Conservation (phyloP, 2,329 filamentous ascomycete genomes). For the Colletotrichum abscissum region DNA sequence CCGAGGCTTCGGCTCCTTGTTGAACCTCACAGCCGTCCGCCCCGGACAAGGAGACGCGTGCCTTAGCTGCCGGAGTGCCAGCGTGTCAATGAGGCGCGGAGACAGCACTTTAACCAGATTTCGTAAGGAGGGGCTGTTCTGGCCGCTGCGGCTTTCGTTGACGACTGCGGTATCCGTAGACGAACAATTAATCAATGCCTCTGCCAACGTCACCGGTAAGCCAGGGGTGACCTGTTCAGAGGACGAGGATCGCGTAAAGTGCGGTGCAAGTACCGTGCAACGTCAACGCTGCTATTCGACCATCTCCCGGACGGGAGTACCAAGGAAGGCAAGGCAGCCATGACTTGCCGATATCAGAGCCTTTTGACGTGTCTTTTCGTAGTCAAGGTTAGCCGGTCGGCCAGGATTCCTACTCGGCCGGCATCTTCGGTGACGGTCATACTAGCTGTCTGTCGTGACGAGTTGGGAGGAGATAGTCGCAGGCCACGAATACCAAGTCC, state of each 20-base stretch:
- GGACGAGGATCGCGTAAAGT: background rate
- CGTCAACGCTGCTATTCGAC: slow-evolving; percentile 10
- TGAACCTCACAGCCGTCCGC: background rate
- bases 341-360: slow-evolving; percentile 2
- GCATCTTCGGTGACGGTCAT: background rate
- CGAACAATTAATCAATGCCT: background rate
- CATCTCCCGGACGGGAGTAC: background rate
- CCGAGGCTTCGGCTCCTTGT: background rate
- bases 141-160: slow-evolving; percentile 4
- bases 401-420: slow-evolving; percentile 4
- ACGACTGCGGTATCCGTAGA: background rate
- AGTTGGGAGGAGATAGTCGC: background rate
- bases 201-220: slow-evolving; percentile 7
- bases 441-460: background rate
- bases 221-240: slow-evolving; percentile 15
- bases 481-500: background rate
- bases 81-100: slow-evolving; percentile 23
- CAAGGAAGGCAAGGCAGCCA: slow-evolving; percentile 24
- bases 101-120: slow-evolving; percentile 6
- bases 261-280: slow-evolving; percentile 18
- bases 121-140: slow-evolving; percentile 20
- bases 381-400: slow-evolving; percentile 12
- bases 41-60: slow-evolving; percentile 8
- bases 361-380: slow-evolving; percentile 27
- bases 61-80: background rate